Evolutionary conservation across 2,329 filamentous ascomycete species (phyloP), one percentile per base, ranked within the genome.

Genomic region (Aspergillus ruber): DNA sequence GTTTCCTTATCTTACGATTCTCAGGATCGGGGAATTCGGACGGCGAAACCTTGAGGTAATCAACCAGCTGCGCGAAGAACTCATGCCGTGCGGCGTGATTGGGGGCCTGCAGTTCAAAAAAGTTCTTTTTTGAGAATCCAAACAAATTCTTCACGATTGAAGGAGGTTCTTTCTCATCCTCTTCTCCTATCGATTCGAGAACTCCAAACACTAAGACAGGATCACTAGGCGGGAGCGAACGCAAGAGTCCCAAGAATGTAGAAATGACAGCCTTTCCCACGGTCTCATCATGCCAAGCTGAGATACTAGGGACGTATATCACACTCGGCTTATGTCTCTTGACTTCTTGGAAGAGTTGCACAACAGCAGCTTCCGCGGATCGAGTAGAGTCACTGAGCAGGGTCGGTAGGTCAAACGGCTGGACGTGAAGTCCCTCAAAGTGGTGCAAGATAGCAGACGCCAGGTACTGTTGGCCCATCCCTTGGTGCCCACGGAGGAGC

Each of bases 381-480:
- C 88, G 81, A 52, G 86, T 84, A 3, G 83, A 82, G 63, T 98
- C 93, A 48, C 86, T 88, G 50, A 95, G 77, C 48, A 98, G 76
- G 13, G 86, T 93, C 0, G 90, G 83, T 48, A 98, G 78, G 66
- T 96, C 94, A 66, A 98, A 95, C 46, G 86, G 90, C 65, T 97
- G 90, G 2, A 98, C 88, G 69, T 97, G 90, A 2, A 97, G 79
- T 21, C 90, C 89, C 69, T 98, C 93, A 46, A 98, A 85, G 62
- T 95, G 84, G 66, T 95, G 89, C 54, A 97, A 74, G 44, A 97
- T 74, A 4, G 91, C 93, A 42, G 85, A 84, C 25, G 88, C 84
- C 35, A 98, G 75, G 60, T 98, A 96, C 43, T 84, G 81, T 64
- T 98, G 94, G 0, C 94, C 93, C 91, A 97, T 97, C 8, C 93